A percentile compares a stretch with the other conserved stretches of the same genome.
phyloP scores from a whole-genome alignment of 176 grass and related monocot species.

The Themeda triandra region DNA sequence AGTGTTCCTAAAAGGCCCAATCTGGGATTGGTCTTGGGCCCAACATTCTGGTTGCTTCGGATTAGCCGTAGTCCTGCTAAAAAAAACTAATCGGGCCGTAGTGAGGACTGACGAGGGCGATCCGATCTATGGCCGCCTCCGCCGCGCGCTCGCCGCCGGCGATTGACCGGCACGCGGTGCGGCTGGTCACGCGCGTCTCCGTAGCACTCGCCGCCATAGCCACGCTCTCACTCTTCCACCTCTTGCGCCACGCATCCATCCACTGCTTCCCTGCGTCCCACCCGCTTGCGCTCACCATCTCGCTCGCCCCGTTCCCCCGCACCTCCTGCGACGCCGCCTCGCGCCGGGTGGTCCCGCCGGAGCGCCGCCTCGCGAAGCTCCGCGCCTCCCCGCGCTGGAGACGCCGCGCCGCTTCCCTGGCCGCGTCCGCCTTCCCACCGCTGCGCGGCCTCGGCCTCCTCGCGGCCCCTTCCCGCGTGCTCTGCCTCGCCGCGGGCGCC shows the following conservation, averaged over 20 bases:
- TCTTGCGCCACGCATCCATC: constrained; percentile 42
- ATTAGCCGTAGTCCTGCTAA: too few relatives aligned
- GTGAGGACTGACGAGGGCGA: too few relatives aligned
- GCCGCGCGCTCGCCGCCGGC: constrained; percentile 10
- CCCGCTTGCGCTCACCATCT: background rate
- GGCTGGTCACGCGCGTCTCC: constrained; percentile 37
- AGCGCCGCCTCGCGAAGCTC: constrained; percentile 50
- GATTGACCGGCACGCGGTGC: constrained; percentile 53
- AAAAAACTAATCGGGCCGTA: too few relatives aligned
- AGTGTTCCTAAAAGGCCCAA: too few relatives aligned
- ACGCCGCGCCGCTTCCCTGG: constrained; percentile 17
- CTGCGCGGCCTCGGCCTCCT: constrained; percentile 44
- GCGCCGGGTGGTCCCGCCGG: constrained; percentile 51
- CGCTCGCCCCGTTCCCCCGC: constrained; percentile 32
- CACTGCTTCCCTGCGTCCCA: constrained; percentile 19
- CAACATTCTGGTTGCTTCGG: too few relatives aligned
- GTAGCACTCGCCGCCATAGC: constrained; percentile 38
- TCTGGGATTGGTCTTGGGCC: too few relatives aligned
- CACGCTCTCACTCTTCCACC: constrained; percentile 47
- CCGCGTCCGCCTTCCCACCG: constrained; percentile 16
- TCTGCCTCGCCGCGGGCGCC: constrained; percentile 65
- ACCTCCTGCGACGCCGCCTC: constrained; percentile 76
- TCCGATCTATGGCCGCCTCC: constrained; percentile 3
- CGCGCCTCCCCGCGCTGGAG: constrained; percentile 42
- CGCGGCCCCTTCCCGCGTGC: constrained; percentile 40